Percentiles rank a stretch among this genome's conserved stretches.
Conservation (phyloP, 768 basidiomycete species). For the Solioccasus polychromus region DNA sequence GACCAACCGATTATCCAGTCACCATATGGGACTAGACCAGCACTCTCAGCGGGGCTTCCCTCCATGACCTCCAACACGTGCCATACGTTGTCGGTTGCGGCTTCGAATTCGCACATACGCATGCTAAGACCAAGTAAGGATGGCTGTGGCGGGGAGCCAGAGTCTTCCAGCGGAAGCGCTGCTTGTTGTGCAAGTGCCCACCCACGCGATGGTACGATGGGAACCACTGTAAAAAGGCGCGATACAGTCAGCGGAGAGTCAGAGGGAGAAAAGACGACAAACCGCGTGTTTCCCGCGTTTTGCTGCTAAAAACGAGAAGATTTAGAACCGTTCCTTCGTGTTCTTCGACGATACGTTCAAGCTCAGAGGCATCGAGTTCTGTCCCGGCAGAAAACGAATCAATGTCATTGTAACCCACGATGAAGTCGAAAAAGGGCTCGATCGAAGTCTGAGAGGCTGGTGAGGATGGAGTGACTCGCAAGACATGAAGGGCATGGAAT, state of each 20-base stretch:
- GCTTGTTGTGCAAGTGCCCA: conserved; percentile 63
- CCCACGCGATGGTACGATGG: conserved; percentile 76
- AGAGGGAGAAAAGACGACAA: conserved; percentile 13
- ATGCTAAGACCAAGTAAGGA: conserved; percentile 93
- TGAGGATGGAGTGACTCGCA: conserved; percentile 85
- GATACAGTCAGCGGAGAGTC: background rate
- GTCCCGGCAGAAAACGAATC: conserved; percentile 47
- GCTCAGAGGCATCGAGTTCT: conserved; percentile 61
- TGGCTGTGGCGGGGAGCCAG: conserved; percentile 56
- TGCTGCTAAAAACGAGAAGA: conserved; percentile 82
- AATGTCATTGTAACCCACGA: conserved; percentile 82
- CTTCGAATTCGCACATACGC: conserved; percentile 88
- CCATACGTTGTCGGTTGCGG: conserved; percentile 92
- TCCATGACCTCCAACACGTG: conserved; percentile 97
- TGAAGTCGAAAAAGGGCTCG: conserved; percentile 94
- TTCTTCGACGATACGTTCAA: conserved; percentile 79
- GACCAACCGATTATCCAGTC: conserved; percentile 88
- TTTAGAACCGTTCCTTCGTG: conserved; percentile 72
- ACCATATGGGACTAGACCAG: conserved; percentile 90
- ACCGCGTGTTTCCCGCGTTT: conserved; percentile 72
- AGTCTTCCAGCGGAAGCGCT: conserved; percentile 36
- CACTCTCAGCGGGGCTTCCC: conserved; percentile 94
- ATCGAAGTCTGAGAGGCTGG: conserved; percentile 86
- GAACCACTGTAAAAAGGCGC: conserved; percentile 61
- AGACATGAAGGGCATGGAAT: conserved; percentile 71